These are phyloP conservation scores for Violaceomyces palustris DNA, from an alignment of 1,284 basidiomycete genomes.

Conservation along the genomic window DNA sequence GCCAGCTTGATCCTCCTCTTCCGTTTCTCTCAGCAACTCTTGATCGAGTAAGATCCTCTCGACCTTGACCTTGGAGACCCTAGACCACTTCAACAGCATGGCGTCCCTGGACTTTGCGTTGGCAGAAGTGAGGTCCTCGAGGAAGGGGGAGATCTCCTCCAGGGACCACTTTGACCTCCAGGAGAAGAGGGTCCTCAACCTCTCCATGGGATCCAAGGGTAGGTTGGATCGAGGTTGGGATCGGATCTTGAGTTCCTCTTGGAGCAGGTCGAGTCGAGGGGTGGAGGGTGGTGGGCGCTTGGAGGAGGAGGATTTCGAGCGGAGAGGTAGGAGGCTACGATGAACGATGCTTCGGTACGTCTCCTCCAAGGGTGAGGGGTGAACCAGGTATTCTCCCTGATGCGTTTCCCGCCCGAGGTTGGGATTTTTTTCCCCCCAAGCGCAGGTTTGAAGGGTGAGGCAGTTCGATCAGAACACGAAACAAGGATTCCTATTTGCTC, in stretches of 20 bases:
- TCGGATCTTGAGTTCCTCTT: conserved; percentile 24
- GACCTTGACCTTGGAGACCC: conserved; percentile 25
- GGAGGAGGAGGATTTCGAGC: conserved; percentile 32
- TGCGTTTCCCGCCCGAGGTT: no score
- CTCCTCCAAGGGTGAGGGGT: no score
- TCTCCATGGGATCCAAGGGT: conserved; percentile 38
- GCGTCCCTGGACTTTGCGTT: conserved; percentile 28
- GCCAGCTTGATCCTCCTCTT: conserved; percentile 16
- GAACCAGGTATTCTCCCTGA: conserved; percentile 1
- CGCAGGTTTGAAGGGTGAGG: no score
- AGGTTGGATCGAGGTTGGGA: conserved; percentile 41
- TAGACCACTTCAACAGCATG: conserved; percentile 36
- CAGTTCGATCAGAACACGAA: no score
- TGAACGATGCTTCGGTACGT: not conserved
- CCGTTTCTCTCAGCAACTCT: conserved; percentile 16
- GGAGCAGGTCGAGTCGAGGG: conserved; percentile 7
- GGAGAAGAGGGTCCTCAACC: conserved; percentile 49
- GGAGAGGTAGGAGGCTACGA: not conserved
- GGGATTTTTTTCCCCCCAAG: no score
- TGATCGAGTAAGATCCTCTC: conserved; percentile 16
- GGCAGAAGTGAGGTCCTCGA: conserved; percentile 28
- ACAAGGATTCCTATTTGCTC: no score
- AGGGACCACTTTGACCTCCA: conserved; percentile 41
- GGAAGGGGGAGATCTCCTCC: conserved; percentile 52
- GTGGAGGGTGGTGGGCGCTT: conserved; percentile 17